Conservation (phyloP, 2,329 filamentous ascomycete genomes). For the Colletotrichum australisinense region DNA sequence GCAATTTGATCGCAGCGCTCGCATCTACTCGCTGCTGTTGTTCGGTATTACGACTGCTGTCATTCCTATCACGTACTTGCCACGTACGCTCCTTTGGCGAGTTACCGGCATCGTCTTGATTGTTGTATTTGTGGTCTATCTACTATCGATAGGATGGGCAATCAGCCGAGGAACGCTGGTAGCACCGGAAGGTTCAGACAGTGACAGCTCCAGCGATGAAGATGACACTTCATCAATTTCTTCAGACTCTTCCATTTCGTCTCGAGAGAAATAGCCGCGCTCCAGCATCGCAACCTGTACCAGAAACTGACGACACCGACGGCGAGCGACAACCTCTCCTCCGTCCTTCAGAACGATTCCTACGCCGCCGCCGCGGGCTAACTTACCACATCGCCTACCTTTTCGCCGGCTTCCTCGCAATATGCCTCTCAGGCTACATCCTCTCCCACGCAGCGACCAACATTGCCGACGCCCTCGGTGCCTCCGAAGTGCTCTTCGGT, state of each 20-base stretch:
- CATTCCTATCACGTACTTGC: too few species aligned
- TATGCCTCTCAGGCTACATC: conserved; percentile 61
- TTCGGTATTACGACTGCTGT: too few species aligned
- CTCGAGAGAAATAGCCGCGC: not conserved
- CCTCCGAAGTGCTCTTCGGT: conserved; percentile 60
- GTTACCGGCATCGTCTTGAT: too few species aligned
- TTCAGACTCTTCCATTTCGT: not conserved
- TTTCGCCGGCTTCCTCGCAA: conserved; percentile 54
- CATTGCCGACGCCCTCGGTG: conserved; percentile 52
- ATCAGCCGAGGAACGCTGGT: conserved; percentile 56
- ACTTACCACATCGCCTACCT: conserved; percentile 47
- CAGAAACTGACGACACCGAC: not conserved
- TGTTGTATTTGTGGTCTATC: conserved; percentile 56
- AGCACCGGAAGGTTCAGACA: conserved; percentile 51
- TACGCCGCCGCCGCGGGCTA: conserved; percentile 12
- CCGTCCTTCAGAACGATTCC: conserved; percentile 16
- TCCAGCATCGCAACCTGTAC: not conserved
- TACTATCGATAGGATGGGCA: conserved; percentile 54
- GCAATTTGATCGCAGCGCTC: too few species aligned
- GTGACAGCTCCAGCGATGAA: conserved; percentile 40
- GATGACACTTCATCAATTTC: conserved; percentile 11
- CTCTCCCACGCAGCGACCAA: conserved; percentile 59
- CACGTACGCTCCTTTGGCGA: too few species aligned
- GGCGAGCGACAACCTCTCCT: conserved; percentile 16
- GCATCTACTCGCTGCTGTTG: too few species aligned